Evolutionary conservation across 257 asterid genomes (phyloP), one percentile per base, ranked within the genome.

Genomic region (Solanum bulbocastanum): DNA sequence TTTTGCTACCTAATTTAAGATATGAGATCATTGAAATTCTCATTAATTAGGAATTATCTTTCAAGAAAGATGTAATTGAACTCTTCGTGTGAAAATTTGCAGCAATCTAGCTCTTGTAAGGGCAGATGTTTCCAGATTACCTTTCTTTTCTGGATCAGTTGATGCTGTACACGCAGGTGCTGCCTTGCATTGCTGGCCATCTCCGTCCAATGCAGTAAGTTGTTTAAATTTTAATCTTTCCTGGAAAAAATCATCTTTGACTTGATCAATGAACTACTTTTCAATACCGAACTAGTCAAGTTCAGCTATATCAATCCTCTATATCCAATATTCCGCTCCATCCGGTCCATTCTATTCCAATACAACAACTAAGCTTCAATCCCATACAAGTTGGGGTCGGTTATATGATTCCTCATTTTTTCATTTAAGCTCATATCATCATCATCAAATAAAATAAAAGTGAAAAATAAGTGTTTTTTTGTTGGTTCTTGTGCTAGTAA

Each of bases 91-190:
- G 72, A 79, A 44, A 30, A 32, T 52, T 10, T 86, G 90, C 96
- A 97, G 98, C 66, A 92, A 92, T 91, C 91, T 96, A 90, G 98
- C 98, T 83, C 98, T 97, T 88, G 98, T 97, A 87, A 96, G 98
- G 88, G 98, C 98, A 81, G 99, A 97, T 93, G 95, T 97, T 88
- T 96, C 99, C 14, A 92, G 98, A 90, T 96, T 97, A 83, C 98
- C 98, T 11, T 96, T 97, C 90, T 66, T 96, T 27, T 97, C 98
- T 74, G 96, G 98, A 90, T 95, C 98, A 3, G 83, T 97, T 44
- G 98, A 97, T 89, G 96, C 98, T 81, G 98, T 96, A 71, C 98
- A 96, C 90, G 99, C 99, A 91, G 99, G 99, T 68, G 99, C 99
- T 46, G 99, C 98, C 33, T 90, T 97, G 90, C 99, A 97, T 89